Evolutionary conservation across 768 basidiomycete species (phyloP).

Genomic region (Clathrus columnatus): DNA sequence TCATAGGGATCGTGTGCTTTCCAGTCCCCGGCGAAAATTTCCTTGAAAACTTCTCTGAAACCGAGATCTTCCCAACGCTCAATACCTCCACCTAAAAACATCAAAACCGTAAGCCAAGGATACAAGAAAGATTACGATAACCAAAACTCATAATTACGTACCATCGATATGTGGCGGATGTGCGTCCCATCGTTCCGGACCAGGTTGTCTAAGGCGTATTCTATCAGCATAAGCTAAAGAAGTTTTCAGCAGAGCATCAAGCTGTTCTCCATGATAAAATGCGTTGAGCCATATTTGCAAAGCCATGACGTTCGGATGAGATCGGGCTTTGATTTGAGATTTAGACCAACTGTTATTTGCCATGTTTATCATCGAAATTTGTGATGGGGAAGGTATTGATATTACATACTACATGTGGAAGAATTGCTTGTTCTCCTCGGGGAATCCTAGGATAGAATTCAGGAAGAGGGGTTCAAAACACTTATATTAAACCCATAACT

Average conservation of each 20-base stretch:
- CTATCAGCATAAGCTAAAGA: constrained; percentile 67
- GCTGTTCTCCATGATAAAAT: constrained; percentile 40
- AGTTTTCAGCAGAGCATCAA: constrained; percentile 43
- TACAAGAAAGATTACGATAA: too few species aligned
- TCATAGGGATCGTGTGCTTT: constrained; percentile 59
- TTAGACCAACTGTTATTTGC: constrained; percentile 33
- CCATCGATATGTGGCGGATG: constrained; percentile 50
- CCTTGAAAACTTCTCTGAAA: constrained; percentile 51
- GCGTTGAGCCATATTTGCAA: constrained; percentile 53
- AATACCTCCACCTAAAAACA: constrained; percentile 50
- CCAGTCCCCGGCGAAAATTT: constrained; percentile 58
- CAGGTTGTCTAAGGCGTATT: constrained; percentile 65
- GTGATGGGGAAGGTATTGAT: constrained; percentile 9
- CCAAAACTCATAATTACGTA: constrained; percentile 12
- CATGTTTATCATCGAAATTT: neutral
- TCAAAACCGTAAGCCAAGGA: neutral
- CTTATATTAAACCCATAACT: neutral
- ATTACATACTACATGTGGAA: constrained; percentile 58
- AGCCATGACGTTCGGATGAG: constrained; percentile 56
- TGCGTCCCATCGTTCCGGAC: constrained; percentile 39
- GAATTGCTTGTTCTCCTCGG: constrained; percentile 58
- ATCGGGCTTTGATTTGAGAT: constrained; percentile 58
- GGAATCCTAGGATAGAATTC: constrained; percentile 31
- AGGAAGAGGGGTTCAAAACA: neutral
- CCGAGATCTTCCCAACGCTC: constrained; percentile 65